Base-by-base conservation (phyloP, 2,329 filamentous ascomycete genomes). In the Aspergillus clavatus region DNA sequence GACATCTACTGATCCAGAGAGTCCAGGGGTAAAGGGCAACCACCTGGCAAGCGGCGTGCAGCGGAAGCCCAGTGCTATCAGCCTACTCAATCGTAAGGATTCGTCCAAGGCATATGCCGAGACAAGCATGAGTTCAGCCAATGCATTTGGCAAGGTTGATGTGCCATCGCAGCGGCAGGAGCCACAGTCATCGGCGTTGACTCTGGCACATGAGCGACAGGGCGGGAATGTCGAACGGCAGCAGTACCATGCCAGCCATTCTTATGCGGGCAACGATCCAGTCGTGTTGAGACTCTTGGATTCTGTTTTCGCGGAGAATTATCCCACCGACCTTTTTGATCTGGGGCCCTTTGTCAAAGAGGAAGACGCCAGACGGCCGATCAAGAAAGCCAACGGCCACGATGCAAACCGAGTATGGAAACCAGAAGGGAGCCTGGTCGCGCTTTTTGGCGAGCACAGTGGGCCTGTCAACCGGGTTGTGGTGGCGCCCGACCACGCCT, bases 371-470 rank as follows among this genome's bases (percentile, higher is more conserved):
- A 72, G 72, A 43, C 67, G 71, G 37, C 73, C 77, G 5, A 80
- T 82, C 44, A 75, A 71, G 49, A 75, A 74, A 49, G 72, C 75
- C 19, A 77, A 73, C 26, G 74, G 78, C 21, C 79, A 76, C 47
- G 69, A 72, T 58, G 56, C 66, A 40, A 67, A 83, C 26, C 81
- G 80, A 44, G 78, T 81, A 2, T 98, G 93, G 93, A 84, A 82
- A 53, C 93, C 93, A 0, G 81, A 83, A 43, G 90, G 93, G 1
- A 84, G 82, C 41, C 76, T 97, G 7, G 85, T 97, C 16, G 89
- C 90, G 2, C 88, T 88, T 1, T 89, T 97, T 60, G 82, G 87
- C 1, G 93, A 98, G 63, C 93, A 98, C 62, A 83, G 77, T 22
- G 88, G 82, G 0, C 80, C 87, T 6, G 81, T 97, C 52, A 95